Conservation (phyloP, 2,329 filamentous ascomycete species). For the Diaporthe australafricana region DNA sequence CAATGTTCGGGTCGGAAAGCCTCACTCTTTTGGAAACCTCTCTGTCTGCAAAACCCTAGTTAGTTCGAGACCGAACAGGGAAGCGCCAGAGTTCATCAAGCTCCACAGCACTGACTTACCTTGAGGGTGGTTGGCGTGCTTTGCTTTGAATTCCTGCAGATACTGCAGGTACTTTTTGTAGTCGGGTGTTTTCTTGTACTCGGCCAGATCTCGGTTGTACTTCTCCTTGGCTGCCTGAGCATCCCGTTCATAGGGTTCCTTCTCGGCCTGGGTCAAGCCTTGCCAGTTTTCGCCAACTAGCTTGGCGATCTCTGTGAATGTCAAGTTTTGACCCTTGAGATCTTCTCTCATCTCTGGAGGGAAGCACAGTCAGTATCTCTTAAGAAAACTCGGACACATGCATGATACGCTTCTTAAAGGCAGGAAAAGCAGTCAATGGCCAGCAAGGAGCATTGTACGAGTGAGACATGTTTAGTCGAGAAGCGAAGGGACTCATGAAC, state of each 20-base stretch:
- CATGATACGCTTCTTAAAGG: too few relatives aligned
- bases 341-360: constrained; percentile 78
- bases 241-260: constrained; percentile 78
- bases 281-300: constrained; percentile 87
- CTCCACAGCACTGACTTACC: constrained; percentile 52
- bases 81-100: neutral
- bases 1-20: constrained; percentile 51
- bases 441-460: neutral
- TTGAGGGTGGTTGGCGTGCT: constrained; percentile 70
- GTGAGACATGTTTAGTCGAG: constrained; percentile 14
- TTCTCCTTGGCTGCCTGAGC: constrained; percentile 80
- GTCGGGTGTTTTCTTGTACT: constrained; percentile 82
- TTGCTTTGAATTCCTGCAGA: constrained; percentile 81
- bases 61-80: constrained; percentile 1
- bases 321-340: constrained; percentile 79
- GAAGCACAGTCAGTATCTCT: neutral
- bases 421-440: neutral
- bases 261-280: constrained; percentile 72
- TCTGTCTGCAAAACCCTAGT: constrained; percentile 50
- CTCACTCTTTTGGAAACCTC: constrained; percentile 63
- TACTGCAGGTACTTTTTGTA: constrained; percentile 79
- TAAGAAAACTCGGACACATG: too few relatives aligned
- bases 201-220: constrained; percentile 77
- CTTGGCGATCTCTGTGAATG: constrained; percentile 87
- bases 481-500: too few relatives aligned